phyloP scores from a whole-genome alignment of 108 stramenopile species.

The Nitzschia sp. region DNA sequence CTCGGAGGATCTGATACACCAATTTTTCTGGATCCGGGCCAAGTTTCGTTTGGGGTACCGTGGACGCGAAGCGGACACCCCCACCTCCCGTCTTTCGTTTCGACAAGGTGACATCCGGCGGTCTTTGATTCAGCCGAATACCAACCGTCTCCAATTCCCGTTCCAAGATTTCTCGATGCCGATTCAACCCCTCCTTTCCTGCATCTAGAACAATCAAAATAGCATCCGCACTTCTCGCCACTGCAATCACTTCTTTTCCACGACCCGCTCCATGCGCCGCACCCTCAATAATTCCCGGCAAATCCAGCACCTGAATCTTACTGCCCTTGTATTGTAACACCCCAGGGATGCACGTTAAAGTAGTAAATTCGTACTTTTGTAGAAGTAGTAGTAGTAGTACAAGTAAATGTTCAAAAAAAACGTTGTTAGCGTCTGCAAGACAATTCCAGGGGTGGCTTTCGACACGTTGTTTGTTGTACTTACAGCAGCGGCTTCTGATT shows the following conservation, averaged over 20 bases:
- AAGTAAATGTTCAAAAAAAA: too few relatives aligned
- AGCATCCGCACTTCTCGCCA: conserved; percentile 93
- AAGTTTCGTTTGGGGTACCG: conserved; percentile 88
- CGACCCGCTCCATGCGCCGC: conserved; percentile 98
- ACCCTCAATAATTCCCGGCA: conserved; percentile 99
- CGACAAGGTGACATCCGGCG: conserved; percentile 89
- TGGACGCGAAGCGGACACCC: conserved; percentile 92
- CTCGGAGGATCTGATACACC: conserved; percentile 90
- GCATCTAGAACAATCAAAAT: conserved; percentile 99
- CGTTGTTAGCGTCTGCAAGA: too few relatives aligned
- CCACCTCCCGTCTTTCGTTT: conserved; percentile 86
- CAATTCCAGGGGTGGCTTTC: too few relatives aligned
- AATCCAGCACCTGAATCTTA: conserved; percentile 97
- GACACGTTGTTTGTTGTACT: too few relatives aligned
- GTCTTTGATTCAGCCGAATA: conserved; percentile 91
- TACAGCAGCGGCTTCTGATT: conserved; percentile 92
- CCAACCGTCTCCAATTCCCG: conserved; percentile 97
- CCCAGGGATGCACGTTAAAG: conserved; percentile 98
- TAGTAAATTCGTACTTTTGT: conserved; percentile 96
- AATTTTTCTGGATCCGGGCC: conserved; percentile 92
- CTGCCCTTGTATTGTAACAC: conserved; percentile 83
- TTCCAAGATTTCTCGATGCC: conserved; percentile 96
- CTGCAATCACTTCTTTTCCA: conserved; percentile 98
- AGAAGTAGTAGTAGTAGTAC: too few relatives aligned
- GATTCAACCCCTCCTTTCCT: conserved; percentile 94